Conservation (phyloP, 805 yeast genomes). For the Komagataella mondaviorum region DNA sequence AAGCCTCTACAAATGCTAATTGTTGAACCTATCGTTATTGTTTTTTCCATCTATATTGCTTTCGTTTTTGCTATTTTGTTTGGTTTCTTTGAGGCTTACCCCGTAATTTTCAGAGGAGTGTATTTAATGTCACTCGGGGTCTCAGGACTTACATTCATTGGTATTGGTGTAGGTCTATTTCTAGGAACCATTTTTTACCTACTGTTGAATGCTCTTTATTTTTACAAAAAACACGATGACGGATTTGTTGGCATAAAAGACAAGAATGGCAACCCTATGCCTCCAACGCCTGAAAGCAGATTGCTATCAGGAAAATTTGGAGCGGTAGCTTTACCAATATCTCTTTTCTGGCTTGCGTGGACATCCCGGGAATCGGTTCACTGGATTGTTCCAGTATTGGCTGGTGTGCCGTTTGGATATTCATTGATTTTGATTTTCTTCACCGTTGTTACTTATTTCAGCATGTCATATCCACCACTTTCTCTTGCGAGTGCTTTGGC, state of each 20-base stretch:
- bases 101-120: slow-evolving; percentile 56
- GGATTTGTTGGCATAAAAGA: slow-evolving; percentile 47
- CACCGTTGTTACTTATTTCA: slow-evolving; percentile 53
- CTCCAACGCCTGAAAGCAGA: slow-evolving; percentile 48
- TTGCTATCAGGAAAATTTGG: slow-evolving; percentile 54
- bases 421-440: slow-evolving; percentile 63
- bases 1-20: slow-evolving; percentile 59
- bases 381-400: slow-evolving; percentile 66
- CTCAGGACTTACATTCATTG: slow-evolving; percentile 58
- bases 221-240: slow-evolving; percentile 44
- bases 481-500: slow-evolving; percentile 81
- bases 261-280: slow-evolving; percentile 37
- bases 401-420: slow-evolving; percentile 73
- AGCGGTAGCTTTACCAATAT: slow-evolving; percentile 48
- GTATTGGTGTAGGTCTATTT: slow-evolving; percentile 57
- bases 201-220: slow-evolving; percentile 30
- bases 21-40: slow-evolving; percentile 63
- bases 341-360: slow-evolving; percentile 79
- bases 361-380: slow-evolving; percentile 45
- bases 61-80: slow-evolving; percentile 67
- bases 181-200: slow-evolving; percentile 39
- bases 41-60: slow-evolving; percentile 57
- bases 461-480: slow-evolving; percentile 61
- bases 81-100: slow-evolving; percentile 72
- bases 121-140: slow-evolving; percentile 46